Base-by-base conservation (phyloP, 306 rosid genomes). In the Ochetophila trinervis region DNA sequence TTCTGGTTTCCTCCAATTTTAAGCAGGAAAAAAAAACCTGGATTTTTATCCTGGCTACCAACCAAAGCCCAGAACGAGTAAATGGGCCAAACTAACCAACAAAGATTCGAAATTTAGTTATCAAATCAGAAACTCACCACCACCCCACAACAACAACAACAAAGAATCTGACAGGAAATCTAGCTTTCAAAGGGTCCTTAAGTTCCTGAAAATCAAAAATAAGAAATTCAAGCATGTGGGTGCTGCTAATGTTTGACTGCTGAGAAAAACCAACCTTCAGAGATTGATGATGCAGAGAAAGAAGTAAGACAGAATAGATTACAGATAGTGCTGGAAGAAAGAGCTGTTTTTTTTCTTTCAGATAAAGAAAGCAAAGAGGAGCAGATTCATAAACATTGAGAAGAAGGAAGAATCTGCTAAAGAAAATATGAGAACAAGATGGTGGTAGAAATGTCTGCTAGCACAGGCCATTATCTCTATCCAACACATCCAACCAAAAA, bases 1-100 rank as follows among this genome's bases (percentile, higher is more conserved):
- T 83, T 78, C 86, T 30, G 80, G 82, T 79, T 92, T 89, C 87
- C 60, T 89, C 87, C 60, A 71, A 77, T 79, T 79, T 81, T 53
- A 65, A 79, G 78, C 55, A 23, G 55, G 71, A 71, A 69, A 87
- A 68, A 74, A 75, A 71, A 27, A 27, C 2, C 32, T 53, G 77
- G 65, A 79, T 74, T 75, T 72, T 87, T 82, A 80, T 82, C 80
- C 79, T 82, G 79, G 75, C 84, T 78, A 84, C 87, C 76, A 81
- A 86, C 79, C 87, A 73, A 74, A 78, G 68, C 79, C 78, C 79
- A 78, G 86, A 78, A 74, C 74, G 53, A 66, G 78, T 75, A 70
- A 27, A 68, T 77, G 80, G 74, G 69, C 74, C 64, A 74, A 69
- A 71, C 80, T 71, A 44, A 72, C 76, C 79, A 85, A 45, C 72